Conservation (phyloP, 2,329 filamentous ascomycete species). For the Pseudocercospora cruenta region DNA sequence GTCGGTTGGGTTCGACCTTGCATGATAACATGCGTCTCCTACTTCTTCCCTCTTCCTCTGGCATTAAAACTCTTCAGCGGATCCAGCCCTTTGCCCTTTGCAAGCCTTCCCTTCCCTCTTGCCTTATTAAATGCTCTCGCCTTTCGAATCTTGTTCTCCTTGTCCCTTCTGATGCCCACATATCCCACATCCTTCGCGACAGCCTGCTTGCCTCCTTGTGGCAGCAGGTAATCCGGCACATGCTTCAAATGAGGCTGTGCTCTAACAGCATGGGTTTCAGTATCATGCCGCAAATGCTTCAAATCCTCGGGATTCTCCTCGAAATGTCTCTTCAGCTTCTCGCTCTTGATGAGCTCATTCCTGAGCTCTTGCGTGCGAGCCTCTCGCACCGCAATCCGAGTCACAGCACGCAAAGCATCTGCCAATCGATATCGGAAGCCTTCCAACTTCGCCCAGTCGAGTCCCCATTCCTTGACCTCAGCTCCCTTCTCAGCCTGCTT, state of each 20-base stretch:
- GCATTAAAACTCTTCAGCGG: constrained; percentile 85
- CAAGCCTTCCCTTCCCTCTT: constrained; percentile 56
- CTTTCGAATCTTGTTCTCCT: constrained; percentile 54
- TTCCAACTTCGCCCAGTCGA: constrained; percentile 92
- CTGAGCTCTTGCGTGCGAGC: constrained; percentile 85
- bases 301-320: constrained; percentile 94
- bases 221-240: constrained; percentile 90
- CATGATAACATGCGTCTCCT: neutral
- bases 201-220: constrained; percentile 70
- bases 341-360: constrained; percentile 87
- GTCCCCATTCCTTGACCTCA: constrained; percentile 85
- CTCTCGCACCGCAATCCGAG: constrained; percentile 85
- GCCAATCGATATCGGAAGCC: constrained; percentile 94
- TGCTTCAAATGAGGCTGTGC: constrained; percentile 90
- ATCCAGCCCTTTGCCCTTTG: constrained; percentile 70
- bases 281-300: constrained; percentile 84
- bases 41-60: constrained; percentile 41
- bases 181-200: constrained; percentile 71
- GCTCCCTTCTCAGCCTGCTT: constrained; percentile 78
- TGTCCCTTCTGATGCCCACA: constrained; percentile 64
- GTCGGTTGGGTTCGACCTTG: neutral
- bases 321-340: constrained; percentile 93
- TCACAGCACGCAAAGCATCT: constrained; percentile 87
- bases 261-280: constrained; percentile 78
- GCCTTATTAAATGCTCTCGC: constrained; percentile 47